Base-by-base conservation (phyloP, 2,329 filamentous ascomycete species). In the Fusarium staphyleae region DNA sequence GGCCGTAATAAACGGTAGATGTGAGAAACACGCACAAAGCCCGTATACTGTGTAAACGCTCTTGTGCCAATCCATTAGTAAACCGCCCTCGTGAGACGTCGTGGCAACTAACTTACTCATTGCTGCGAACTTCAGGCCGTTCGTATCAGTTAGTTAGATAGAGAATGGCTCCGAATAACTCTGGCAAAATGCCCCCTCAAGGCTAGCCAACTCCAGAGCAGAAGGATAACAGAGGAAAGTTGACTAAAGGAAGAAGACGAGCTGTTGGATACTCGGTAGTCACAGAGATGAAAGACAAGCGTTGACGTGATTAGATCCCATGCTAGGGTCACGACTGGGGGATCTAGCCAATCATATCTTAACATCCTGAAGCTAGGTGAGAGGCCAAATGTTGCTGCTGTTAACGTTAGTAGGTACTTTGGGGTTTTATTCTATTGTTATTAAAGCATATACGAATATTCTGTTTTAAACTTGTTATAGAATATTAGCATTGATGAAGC, bases 221-320 rank as follows among this genome's bases (percentile, higher is more conserved):
- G 15, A 36, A 11, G n/a, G 9, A 15, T 5, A 15, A 48, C 12
- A 30, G 5, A 40, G 29, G 1, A n/a, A 11, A n/a, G n/a, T 36
- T 12, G 36, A 18, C n/a, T 19, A 15, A 42, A 42, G 9, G 22
- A 24, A 4, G 22, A 24, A 3, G 22, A 7, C 8, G 5, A 24
- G 22, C 9, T 24, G 7, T 9, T 24, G 22, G 22, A 6, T 8
- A 24, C 9, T 24, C 9, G 5, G 22, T 6, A 24, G 22, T 7
- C 5, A 24, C 22, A 48, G 13, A 30, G 5, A 40, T 30, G 2
- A 15, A 13, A n/a, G 19, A 42, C 16, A 34, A 43, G 37, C 41
- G 52, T 60, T 62, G 56, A 63, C 61, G 64, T 65, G 63, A 63
- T 63, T 45, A 47, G 42, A 34, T 14, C 48, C 9, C 43, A 35